Evolutionary conservation across 176 grass and related monocot genomes (phyloP).

Genomic region (Phyllostachys edulis): DNA sequence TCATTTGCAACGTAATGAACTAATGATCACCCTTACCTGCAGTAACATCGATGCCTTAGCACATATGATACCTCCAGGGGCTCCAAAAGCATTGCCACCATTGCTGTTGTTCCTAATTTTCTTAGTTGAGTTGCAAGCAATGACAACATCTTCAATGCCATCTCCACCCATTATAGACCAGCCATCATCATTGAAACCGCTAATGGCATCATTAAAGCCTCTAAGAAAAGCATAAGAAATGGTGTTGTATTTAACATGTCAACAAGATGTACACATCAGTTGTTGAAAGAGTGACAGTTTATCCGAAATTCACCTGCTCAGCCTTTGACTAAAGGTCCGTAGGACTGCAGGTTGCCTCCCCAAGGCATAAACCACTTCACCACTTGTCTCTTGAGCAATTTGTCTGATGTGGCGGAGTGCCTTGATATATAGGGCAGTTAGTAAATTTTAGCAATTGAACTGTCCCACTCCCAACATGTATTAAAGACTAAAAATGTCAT

Average conservation of each 20-base stretch:
- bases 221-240: constrained; percentile 35
- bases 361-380: constrained; percentile 79
- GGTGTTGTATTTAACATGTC: constrained; percentile 2
- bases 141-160: constrained; percentile 83
- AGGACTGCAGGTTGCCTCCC: constrained; percentile 89
- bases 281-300: background rate
- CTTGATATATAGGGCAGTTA: constrained; percentile 48
- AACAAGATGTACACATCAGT: background rate
- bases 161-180: constrained; percentile 89
- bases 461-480: background rate
- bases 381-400: constrained; percentile 93
- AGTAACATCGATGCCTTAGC: constrained; percentile 98
- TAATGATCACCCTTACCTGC: constrained; percentile 50
- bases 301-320: constrained; percentile 66
- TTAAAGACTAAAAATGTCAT: background rate
- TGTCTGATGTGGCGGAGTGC: constrained; percentile 90
- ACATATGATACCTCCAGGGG: constrained; percentile 84
- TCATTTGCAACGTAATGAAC: background rate
- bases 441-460: constrained; percentile 17
- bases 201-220: constrained; percentile 96
- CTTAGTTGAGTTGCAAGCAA: constrained; percentile 79
- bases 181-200: constrained; percentile 92
- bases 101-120: constrained; percentile 55
- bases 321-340: constrained; percentile 82
- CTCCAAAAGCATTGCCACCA: constrained; percentile 49